phyloP scores from a whole-genome alignment of 1,139 yeast genomes.

The Kodamaea fungicola region DNA sequence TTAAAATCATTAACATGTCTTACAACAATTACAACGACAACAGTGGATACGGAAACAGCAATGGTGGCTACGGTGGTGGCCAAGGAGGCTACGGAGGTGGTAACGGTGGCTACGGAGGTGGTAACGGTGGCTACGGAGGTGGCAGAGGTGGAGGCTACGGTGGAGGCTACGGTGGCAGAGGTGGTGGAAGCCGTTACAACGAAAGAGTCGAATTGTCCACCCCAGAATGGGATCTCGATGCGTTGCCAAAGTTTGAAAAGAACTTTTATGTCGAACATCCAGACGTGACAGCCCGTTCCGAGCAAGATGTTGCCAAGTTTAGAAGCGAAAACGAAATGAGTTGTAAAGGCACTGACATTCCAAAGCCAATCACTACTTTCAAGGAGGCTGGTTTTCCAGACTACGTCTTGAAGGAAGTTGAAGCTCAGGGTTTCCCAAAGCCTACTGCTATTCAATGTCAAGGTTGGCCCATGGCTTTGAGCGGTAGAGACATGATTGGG shows the following conservation, averaged over 20 bases:
- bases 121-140: slow-evolving; percentile 29
- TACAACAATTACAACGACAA: slow-evolving; percentile 20
- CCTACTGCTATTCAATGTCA: slow-evolving; percentile 98
- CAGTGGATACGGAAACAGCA: slow-evolving; percentile 20
- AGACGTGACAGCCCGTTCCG: slow-evolving; percentile 69
- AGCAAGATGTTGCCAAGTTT: slow-evolving; percentile 67
- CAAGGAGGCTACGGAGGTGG: slow-evolving; percentile 26
- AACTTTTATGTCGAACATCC: slow-evolving; percentile 89
- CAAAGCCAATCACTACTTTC: slow-evolving; percentile 88
- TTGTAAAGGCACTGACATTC: slow-evolving; percentile 77
- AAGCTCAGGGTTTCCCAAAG: slow-evolving; percentile 86
- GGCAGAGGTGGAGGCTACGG: slow-evolving; percentile 32
- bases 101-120: slow-evolving; percentile 23
- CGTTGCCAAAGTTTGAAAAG: slow-evolving; percentile 88
- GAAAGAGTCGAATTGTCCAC: slow-evolving; percentile 58
- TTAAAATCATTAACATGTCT: slow-evolving; percentile 16
- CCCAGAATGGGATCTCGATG: slow-evolving; percentile 77
- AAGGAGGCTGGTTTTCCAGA: slow-evolving; percentile 98
- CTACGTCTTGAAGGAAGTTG: slow-evolving; percentile 84
- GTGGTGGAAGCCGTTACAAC: slow-evolving; percentile 21
- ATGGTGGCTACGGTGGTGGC: slow-evolving; percentile 23
- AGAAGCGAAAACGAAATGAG: slow-evolving; percentile 86
- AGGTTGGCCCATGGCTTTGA: slow-evolving; percentile 99
- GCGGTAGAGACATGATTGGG: slow-evolving; percentile 99
- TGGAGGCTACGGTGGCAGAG: slow-evolving; percentile 31